Evolutionary conservation across 768 basidiomycete genomes (phyloP).

Genomic region (Trametes elegans): DNA sequence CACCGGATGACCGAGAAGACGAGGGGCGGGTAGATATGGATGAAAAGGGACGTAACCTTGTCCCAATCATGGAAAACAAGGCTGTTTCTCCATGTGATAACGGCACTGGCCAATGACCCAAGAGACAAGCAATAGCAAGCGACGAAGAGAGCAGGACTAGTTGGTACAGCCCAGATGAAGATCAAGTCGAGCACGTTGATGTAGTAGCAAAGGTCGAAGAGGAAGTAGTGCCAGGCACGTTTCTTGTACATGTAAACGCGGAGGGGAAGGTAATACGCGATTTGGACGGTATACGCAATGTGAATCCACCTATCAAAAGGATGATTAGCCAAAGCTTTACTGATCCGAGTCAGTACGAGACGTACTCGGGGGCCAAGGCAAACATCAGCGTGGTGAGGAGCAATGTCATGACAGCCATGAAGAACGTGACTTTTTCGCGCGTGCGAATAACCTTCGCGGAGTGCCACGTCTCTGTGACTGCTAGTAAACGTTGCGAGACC

Average conservation of each 20-base stretch:
- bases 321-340: neutral
- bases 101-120: constrained; percentile 88
- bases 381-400: constrained; percentile 83
- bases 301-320: constrained; percentile 70
- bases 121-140: constrained; percentile 93
- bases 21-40: constrained; percentile 92
- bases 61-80: constrained; percentile 97
- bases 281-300: constrained; percentile 78
- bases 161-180: constrained; percentile 89
- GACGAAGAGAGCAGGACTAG: constrained; percentile 74
- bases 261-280: constrained; percentile 74
- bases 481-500: constrained; percentile 79
- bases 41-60: constrained; percentile 93
- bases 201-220: constrained; percentile 92
- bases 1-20: constrained; percentile 89
- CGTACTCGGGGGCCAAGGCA: constrained; percentile 83
- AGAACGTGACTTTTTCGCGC: constrained; percentile 85
- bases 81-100: constrained; percentile 98
- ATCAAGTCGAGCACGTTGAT: constrained; percentile 88
- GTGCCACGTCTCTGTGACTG: constrained; percentile 84
- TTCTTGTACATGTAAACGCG: constrained; percentile 89
- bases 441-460: constrained; percentile 85
- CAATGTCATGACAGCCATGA: constrained; percentile 90
- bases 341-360: constrained; percentile 19
- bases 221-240: constrained; percentile 92